Evolutionary conservation across 139 green algal genomes (phyloP), one percentile per base, ranked within the genome.

Genomic region (Chlorella sp.): DNA sequence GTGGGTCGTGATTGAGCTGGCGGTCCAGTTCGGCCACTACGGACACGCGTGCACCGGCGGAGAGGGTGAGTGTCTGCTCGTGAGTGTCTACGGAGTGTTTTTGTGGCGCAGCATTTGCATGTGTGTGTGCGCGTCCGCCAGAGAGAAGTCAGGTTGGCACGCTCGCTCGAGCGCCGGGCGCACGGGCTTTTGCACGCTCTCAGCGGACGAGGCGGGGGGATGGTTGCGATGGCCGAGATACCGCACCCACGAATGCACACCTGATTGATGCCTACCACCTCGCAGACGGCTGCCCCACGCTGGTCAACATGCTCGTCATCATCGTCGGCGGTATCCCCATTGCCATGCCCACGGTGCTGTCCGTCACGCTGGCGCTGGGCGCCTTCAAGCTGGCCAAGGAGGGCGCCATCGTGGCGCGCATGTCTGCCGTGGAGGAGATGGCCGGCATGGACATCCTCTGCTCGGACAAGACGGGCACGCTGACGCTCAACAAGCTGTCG

Each of bases 241-340:
- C n/a, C n/a, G n/a, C n/a, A n/a, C n/a, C n/a, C n/a, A n/a, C n/a
- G n/a, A n/a, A n/a, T n/a, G n/a, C n/a, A n/a, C n/a, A n/a, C n/a
- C n/a, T 55, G 42, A n/a, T 24, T n/a, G n/a, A n/a, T n/a, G n/a
- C n/a, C n/a, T n/a, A n/a, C n/a, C n/a, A n/a, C n/a, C 49, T 42
- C 42, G 77, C 84, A 91, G 88, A 86, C 50, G 77, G 71, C 35
- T 95, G 90, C 82, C 87, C 90, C 49, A 93, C 88, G 0, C 82
- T 96, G 55, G 89, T 81, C 71, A 96, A 95, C 81, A 88, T 95
- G 76, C 85, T 97, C 30, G 91, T 96, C 29, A 88, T 97, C 74
- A 86, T 97, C 34, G 91, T 97, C 31, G 92, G 90, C 29, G 91
- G 89, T 68, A 95, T 97, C 66, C 93, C 93, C 62, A 96, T 97